These are phyloP conservation scores for Orbilia brochopaga DNA, from an alignment of 2,329 filamentous ascomycete genomes.

Conservation along the genomic window DNA sequence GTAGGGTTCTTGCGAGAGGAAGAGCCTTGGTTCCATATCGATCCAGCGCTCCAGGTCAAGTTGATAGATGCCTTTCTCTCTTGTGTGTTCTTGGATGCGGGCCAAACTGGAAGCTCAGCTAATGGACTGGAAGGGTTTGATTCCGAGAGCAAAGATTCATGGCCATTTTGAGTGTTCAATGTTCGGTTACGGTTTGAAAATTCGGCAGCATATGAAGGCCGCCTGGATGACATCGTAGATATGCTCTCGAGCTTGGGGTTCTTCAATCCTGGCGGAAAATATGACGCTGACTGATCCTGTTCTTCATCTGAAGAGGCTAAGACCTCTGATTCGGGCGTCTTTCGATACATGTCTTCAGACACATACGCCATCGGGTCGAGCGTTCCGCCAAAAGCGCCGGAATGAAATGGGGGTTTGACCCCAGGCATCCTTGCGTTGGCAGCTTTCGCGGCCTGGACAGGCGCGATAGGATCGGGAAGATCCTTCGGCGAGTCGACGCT, in stretches of 20 bases:
- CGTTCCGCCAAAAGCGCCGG: slow-evolving; percentile 43
- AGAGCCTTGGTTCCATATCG: slow-evolving; percentile 78
- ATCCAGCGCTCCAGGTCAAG: slow-evolving; percentile 65
- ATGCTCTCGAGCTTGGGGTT: slow-evolving; percentile 62
- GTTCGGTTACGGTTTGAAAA: slow-evolving; percentile 71
- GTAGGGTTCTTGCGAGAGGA: slow-evolving; percentile 75
- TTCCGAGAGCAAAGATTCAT: slow-evolving; percentile 76
- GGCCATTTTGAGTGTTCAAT: slow-evolving; percentile 70
- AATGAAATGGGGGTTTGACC: slow-evolving; percentile 47
- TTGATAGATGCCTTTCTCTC: slow-evolving; percentile 60
- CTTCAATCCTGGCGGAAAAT: slow-evolving; percentile 61
- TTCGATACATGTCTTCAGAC: slow-evolving; percentile 61
- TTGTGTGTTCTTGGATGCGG: slow-evolving; percentile 64
- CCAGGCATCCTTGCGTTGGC: slow-evolving; percentile 49
- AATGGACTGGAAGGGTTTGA: slow-evolving; percentile 83
- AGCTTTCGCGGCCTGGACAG: slow-evolving; percentile 35
- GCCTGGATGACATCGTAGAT: slow-evolving; percentile 63
- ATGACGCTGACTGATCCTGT: slow-evolving; percentile 69
- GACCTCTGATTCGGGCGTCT: slow-evolving; percentile 92
- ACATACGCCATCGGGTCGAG: slow-evolving; percentile 48
- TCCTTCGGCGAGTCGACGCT: slow-evolving; percentile 54
- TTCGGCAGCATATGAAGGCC: slow-evolving; percentile 87
- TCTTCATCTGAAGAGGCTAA: slow-evolving; percentile 95
- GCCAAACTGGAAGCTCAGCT: slow-evolving; percentile 65
- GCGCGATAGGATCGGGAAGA: slow-evolving; percentile 51